phyloP scores from a whole-genome alignment of 2,329 filamentous ascomycete species.

The Calonectria pauciramosa region DNA sequence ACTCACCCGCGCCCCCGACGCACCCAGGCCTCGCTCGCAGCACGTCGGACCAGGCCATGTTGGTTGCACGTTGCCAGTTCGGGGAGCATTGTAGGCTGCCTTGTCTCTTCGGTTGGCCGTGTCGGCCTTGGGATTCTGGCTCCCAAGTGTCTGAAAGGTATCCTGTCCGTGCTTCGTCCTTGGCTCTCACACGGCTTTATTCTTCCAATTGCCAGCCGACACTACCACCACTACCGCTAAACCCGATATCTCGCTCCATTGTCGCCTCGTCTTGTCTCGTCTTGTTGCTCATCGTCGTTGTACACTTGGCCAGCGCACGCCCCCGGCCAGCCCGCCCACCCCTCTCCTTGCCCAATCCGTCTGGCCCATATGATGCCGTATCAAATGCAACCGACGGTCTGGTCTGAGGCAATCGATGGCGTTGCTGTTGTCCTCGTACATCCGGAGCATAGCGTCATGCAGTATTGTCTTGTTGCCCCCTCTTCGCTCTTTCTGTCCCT shows the following conservation, averaged over 20 bases:
- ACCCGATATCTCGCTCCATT: slow-evolving; percentile 36
- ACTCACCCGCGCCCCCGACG: slow-evolving; percentile 29
- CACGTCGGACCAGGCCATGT: slow-evolving; percentile 16
- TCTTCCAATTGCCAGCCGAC: slow-evolving; percentile 24
- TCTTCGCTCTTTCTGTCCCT: neutral
- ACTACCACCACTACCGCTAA: slow-evolving; percentile 29
- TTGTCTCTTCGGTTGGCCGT: slow-evolving; percentile 7
- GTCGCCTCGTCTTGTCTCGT: slow-evolving; percentile 21
- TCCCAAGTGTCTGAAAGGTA: slow-evolving; percentile 9
- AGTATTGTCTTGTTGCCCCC: slow-evolving; percentile 16
- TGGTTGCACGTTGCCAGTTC: slow-evolving; percentile 42
- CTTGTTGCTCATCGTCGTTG: slow-evolving; percentile 8
- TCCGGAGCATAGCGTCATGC: slow-evolving; percentile 17
- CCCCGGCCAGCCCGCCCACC: slow-evolving; percentile 17
- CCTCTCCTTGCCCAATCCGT: slow-evolving; percentile 23
- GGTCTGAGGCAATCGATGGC: slow-evolving; percentile 27
- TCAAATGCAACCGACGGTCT: slow-evolving; percentile 25
- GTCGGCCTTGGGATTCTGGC: slow-evolving; percentile 22
- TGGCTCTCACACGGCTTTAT: slow-evolving; percentile 27
- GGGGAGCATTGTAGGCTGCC: slow-evolving; percentile 33
- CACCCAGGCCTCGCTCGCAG: slow-evolving; percentile 28
- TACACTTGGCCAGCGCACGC: slow-evolving; percentile 9
- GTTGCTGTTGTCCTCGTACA: slow-evolving; percentile 20
- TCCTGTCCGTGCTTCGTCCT: slow-evolving; percentile 26
- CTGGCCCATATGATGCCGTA: slow-evolving; percentile 29